Evolutionary conservation across 495 filamentous ascomycete species (phyloP).

Genomic region (Diplogelasinospora grovesii): DNA sequence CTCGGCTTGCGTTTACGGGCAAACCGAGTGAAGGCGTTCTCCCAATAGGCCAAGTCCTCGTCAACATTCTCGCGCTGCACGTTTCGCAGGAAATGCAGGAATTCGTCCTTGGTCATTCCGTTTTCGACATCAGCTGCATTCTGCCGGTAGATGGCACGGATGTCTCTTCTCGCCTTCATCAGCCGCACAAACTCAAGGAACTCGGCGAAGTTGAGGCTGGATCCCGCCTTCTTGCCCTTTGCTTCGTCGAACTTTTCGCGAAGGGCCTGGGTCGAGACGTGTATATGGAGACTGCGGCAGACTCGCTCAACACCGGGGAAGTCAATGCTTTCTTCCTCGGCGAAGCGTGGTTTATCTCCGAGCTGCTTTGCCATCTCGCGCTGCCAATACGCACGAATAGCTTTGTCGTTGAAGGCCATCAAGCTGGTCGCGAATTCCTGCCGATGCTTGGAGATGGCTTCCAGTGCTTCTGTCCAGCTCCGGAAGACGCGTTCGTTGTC

Average conservation of each 20-base stretch:
- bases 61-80: constrained; percentile 72
- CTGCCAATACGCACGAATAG: constrained; percentile 74
- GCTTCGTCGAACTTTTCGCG: constrained; percentile 68
- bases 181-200: constrained; percentile 76
- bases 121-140: constrained; percentile 43
- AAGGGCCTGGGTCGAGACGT: constrained; percentile 69
- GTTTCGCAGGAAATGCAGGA: constrained; percentile 66
- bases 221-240: constrained; percentile 43
- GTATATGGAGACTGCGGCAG: constrained; percentile 82
- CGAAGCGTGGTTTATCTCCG: constrained; percentile 43
- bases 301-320: constrained; percentile 70
- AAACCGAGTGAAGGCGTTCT: constrained; percentile 65
- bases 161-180: constrained; percentile 77
- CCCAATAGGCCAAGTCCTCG: constrained; percentile 57
- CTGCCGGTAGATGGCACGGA: constrained; percentile 60
- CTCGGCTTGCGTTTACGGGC: constrained; percentile 57
- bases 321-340: constrained; percentile 64
- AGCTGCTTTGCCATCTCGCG: constrained; percentile 73
- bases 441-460: constrained; percentile 71
- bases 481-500: constrained; percentile 59
- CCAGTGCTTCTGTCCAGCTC: constrained; percentile 74
- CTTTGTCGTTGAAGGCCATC: constrained; percentile 71
- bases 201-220: constrained; percentile 63
- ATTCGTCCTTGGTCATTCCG: constrained; percentile 65
- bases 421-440: constrained; percentile 84